phyloP scores from a whole-genome alignment of 352 stramenopile species.

The Phytophthora palmivora region DNA sequence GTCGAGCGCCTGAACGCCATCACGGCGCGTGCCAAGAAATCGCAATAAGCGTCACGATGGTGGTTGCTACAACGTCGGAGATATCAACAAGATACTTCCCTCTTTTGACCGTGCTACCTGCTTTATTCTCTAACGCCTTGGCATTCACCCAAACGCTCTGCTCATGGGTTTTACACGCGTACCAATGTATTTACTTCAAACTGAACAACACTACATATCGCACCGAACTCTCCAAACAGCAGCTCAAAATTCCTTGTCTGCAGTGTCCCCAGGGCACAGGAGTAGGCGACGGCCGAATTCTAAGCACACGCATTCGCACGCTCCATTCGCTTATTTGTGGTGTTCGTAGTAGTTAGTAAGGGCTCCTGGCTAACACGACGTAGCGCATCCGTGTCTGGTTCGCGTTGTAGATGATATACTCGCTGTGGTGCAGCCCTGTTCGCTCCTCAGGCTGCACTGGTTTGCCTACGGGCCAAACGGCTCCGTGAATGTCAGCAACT shows the following conservation, averaged over 20 bases:
- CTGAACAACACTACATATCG: conserved; percentile 24
- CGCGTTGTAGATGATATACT: conserved; percentile 90
- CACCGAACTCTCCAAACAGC: conserved; percentile 13
- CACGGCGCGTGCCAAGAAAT: conserved; percentile 63
- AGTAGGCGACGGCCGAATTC: conserved; percentile 22
- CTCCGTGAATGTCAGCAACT: conserved; percentile 59
- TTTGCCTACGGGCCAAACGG: conserved; percentile 74
- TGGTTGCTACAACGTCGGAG: too few relatives aligned
- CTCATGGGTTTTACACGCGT: conserved; percentile 5
- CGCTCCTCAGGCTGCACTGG: conserved; percentile 57
- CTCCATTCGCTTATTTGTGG: conserved; percentile 17
- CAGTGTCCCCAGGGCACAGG: conserved; percentile 14
- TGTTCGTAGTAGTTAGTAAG: conserved; percentile 34
- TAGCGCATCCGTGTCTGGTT: conserved; percentile 85
- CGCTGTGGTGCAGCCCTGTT: conserved; percentile 72
- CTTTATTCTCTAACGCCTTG: background rate
- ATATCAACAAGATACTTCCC: too few relatives aligned
- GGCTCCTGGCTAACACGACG: conserved; percentile 65
- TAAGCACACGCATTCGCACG: conserved; percentile 32
- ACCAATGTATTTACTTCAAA: conserved; percentile 36
- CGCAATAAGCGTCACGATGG: conserved; percentile 35
- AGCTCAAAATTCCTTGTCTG: conserved; percentile 20
- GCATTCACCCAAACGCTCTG: background rate
- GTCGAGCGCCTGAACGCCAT: conserved; percentile 97
- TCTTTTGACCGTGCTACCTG: too few relatives aligned